A percentile compares a stretch with the other conserved stretches of the same genome.
Evolutionary conservation across 176 grass and related monocot species (phyloP).

Genomic region (Oryza meridionalis): DNA sequence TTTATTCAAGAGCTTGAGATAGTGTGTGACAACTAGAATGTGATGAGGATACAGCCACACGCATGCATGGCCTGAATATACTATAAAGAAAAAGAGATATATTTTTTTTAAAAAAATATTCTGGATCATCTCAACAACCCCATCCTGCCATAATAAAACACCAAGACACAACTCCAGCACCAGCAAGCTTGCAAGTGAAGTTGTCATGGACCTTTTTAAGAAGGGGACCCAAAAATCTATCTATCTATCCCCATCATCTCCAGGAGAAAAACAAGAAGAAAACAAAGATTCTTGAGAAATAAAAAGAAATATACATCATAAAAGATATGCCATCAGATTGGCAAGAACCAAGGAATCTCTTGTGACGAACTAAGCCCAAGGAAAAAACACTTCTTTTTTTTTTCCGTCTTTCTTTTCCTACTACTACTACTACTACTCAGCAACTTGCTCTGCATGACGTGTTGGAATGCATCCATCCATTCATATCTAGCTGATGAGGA

Average conservation of each 20-base stretch:
- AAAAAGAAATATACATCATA: neutral
- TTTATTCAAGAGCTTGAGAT: slow-evolving; percentile 24
- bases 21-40: slow-evolving; percentile 42
- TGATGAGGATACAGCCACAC: slow-evolving; percentile 22
- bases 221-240: slow-evolving; percentile 28
- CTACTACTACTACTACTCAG: neutral
- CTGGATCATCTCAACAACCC: neutral
- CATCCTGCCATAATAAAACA: slow-evolving; percentile 3
- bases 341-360: slow-evolving; percentile 43
- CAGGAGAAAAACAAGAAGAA: neutral
- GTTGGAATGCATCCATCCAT: slow-evolving; percentile 3
- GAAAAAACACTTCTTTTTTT: neutral
- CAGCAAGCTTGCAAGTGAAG: slow-evolving; percentile 19
- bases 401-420: neutral
- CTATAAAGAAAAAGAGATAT: neutral
- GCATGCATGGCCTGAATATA: slow-evolving; percentile 3
- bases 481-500: slow-evolving; percentile 8
- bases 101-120: neutral
- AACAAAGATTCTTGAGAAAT: neutral
- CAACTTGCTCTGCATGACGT: slow-evolving; percentile 22
- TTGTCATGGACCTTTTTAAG: slow-evolving; percentile 28
- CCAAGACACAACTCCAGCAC: neutral
- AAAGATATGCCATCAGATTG: slow-evolving; percentile 30
- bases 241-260: slow-evolving; percentile 2
- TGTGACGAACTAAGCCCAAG: slow-evolving; percentile 19